Evolutionary conservation across 2,329 filamentous ascomycete species (phyloP).

Genomic region (Neofusicoccum laricinum): DNA sequence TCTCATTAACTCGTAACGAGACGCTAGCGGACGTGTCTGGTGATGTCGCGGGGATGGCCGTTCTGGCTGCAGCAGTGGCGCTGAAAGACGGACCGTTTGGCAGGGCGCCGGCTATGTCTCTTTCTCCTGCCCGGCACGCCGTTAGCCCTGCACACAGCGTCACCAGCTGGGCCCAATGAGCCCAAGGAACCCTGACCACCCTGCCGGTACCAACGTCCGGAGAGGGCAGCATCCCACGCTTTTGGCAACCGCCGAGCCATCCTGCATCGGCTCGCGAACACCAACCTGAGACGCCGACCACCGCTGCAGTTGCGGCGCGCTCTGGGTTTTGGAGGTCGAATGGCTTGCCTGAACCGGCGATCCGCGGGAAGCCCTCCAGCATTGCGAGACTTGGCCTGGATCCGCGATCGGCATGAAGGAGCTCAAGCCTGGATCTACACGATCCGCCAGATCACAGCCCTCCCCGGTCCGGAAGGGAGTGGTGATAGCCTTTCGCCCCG

Average conservation of each 20-base stretch:
- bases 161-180: not conserved
- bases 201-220: not conserved
- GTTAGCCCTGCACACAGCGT: not conserved
- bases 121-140: not conserved
- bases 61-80: not conserved
- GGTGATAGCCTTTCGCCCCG: no score
- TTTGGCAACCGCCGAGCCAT: not conserved
- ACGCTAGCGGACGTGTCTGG: not conserved
- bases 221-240: not conserved
- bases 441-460: not conserved
- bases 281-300: not conserved
- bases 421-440: constrained; percentile 2
- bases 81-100: constrained; percentile 4
- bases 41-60: not conserved
- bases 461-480: no score
- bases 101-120: not conserved
- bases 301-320: not conserved
- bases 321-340: not conserved
- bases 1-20: not conserved
- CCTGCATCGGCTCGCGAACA: not conserved
- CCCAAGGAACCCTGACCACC: not conserved
- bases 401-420: not conserved
- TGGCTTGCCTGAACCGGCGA: not conserved
- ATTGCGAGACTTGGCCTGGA: not conserved
- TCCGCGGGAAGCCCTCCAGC: not conserved